Base-by-base conservation (phyloP, 768 basidiomycete species). In the Fomitopsis serialis region DNA sequence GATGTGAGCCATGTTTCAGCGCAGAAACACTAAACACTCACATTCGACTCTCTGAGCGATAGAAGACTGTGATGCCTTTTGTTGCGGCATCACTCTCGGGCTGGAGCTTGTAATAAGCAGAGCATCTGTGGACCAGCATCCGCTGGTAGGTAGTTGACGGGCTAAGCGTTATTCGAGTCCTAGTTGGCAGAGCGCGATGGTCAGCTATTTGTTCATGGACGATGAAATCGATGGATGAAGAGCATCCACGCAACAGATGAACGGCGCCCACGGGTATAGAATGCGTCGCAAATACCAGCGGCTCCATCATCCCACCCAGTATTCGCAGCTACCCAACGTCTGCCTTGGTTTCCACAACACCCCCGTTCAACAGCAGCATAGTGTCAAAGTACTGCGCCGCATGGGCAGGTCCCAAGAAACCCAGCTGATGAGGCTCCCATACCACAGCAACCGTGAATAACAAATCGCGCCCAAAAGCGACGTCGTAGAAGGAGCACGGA, bases 101-200 rank as follows among this genome's bases (percentile, higher is more conserved):
- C 0, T 71, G 61, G n/a, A 92, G 74, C 63, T 73, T 84, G 70
- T 93, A 89, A 66, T 88, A 92, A 3, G 85, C 78, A 2, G 88
- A 86, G 63, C 91, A 93, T 61, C 91, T 84, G 66, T 92, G 89
- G 21, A 93, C 83, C 43, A 93, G 82, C 65, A 93, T 75, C 25
- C 89, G 83, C 67, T 93, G 91, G 70, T 92, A 93, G 32, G 89
- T 81, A 27, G 87, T 89, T 8, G 81, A 69, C 22, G 92, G 84
- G 2, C 74, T 74, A 53, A 91, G 66, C 55, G 91, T 86, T 49
- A 85, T 72, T 60, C 85, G 81, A 53, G 72, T 58, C 68, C 88
- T 89, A 56, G 2, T 15, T 10, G 21, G 24, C 5, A 23, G 3
- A 36, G 17, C 22, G 2, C n/a, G 21, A n/a, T n/a, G n/a, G n/a